phyloP scores from a whole-genome alignment of 768 basidiomycete genomes.

The Pleurotus platypus region DNA sequence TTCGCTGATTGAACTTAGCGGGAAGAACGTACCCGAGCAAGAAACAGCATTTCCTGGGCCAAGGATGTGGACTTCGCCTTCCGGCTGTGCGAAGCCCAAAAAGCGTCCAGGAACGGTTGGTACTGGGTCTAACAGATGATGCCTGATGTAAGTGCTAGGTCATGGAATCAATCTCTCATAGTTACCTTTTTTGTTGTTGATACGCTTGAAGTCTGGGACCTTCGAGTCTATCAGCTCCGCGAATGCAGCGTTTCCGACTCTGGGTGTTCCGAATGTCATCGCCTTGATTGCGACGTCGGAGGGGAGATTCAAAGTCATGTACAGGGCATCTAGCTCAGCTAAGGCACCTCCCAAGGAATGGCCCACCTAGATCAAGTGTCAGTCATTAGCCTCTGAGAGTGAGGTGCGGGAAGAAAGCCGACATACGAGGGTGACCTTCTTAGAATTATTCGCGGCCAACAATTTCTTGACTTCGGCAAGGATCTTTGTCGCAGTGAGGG shows the following conservation, averaged over 20 bases:
- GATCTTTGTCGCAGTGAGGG: conserved; percentile 40
- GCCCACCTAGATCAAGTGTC: conserved; percentile 29
- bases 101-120: conserved; percentile 54
- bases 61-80: conserved; percentile 53
- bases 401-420: conserved; percentile 15
- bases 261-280: conserved; percentile 47
- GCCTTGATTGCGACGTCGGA: conserved; percentile 32
- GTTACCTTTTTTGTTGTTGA: conserved; percentile 35
- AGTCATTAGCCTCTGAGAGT: neutral
- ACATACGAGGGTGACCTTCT: conserved; percentile 38
- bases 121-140: conserved; percentile 38
- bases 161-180: conserved; percentile 11
- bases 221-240: conserved; percentile 46
- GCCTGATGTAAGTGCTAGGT: conserved; percentile 18
- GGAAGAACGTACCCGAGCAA: conserved; percentile 30
- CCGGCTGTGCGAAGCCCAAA: conserved; percentile 40
- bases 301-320: conserved; percentile 45
- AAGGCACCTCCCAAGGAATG: conserved; percentile 53
- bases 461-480: conserved; percentile 39
- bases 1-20: neutral
- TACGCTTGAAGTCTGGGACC: conserved; percentile 36
- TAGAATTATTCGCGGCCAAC: conserved; percentile 31
- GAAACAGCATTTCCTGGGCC: conserved; percentile 26
- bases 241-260: conserved; percentile 49
- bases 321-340: conserved; percentile 47